phyloP scores from a whole-genome alignment of 2,329 filamentous ascomycete species.

The Xylaria arbuscula region DNA sequence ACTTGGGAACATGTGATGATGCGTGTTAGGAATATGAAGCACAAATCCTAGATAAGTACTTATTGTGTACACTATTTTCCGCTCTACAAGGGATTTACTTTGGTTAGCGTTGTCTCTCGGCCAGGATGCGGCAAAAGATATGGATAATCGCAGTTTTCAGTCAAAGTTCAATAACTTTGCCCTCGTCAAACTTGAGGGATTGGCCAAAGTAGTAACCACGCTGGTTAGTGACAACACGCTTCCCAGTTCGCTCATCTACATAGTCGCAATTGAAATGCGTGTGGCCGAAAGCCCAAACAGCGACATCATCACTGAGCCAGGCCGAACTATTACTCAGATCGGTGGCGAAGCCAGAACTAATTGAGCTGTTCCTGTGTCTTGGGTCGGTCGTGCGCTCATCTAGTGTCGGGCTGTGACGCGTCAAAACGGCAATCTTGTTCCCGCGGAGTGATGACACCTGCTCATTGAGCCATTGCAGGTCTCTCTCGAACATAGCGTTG shows the following conservation, averaged over 20 bases:
- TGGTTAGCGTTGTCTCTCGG: too few relatives aligned
- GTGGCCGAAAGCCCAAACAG: slow-evolving; percentile 61
- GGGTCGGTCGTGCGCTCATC: slow-evolving; percentile 52
- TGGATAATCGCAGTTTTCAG: too few relatives aligned
- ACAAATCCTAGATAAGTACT: too few relatives aligned
- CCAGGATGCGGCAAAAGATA: too few relatives aligned
- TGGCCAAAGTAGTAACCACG: slow-evolving; percentile 54
- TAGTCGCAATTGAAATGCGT: slow-evolving; percentile 61
- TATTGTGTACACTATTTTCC: too few relatives aligned
- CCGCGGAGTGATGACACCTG: slow-evolving; percentile 43
- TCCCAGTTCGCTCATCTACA: slow-evolving; percentile 44
- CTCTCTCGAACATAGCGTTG: slow-evolving; percentile 52
- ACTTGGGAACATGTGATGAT: too few relatives aligned
- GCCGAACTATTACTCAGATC: slow-evolving; percentile 48
- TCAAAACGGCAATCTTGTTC: slow-evolving; percentile 52
- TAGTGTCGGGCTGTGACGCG: slow-evolving; percentile 57
- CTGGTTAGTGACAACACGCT: slow-evolving; percentile 56
- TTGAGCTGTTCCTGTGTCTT: slow-evolving; percentile 47
- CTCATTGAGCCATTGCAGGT: slow-evolving; percentile 58
- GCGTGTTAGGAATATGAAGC: too few relatives aligned
- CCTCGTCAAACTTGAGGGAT: slow-evolving; percentile 2
- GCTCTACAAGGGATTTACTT: too few relatives aligned
- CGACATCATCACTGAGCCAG: not conserved
- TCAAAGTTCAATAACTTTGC: slow-evolving; percentile 8
- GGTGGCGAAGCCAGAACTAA: slow-evolving; percentile 53